Evolutionary conservation across 2,329 filamentous ascomycete genomes (phyloP), one percentile per base, ranked within the genome.

Genomic region (Diaporthe sp.): DNA sequence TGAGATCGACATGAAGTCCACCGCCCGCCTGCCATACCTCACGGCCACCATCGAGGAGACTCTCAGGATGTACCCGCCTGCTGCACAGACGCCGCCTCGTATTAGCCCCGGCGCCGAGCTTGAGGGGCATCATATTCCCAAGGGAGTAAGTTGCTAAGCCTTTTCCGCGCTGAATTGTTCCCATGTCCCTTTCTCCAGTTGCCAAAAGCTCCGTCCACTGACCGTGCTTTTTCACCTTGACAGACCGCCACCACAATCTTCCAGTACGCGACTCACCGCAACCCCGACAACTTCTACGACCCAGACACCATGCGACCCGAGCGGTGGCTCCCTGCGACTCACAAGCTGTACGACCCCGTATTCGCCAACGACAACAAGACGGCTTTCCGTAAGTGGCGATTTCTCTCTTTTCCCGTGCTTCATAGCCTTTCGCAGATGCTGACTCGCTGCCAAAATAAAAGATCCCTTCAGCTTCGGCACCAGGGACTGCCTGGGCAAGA

Each of bases 31-130:
- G 30, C 90, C 91, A 1, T 97, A 97, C 80, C 88, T 97, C 4
- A 88, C 92, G 77, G 88, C 88, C 78, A 91, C 95, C 40, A 93
- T 97, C 84, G 92, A 93, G 82, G 95, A 98, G 84, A 93, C 94
- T 0, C 91, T 98, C 81, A 94, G 95, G 66, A 42, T 74, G n/a
- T 74, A 25, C 58, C 73, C 71, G 0, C 61, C 77, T 13, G 61
- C 58, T 3, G 71, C 72, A 17, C 74, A 74, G 71, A 67, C 38
- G 8, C 57, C 74, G 8, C 50, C 71, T 1, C 57, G 71, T 4
- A 12, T 75, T 10, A 70, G 64, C 7, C 71, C 71, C 5, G 71
- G 74, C 10, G 71, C 66, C 0, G 57, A 69, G 6, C 35, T 74
- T n/a, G 30, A 67, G 19, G 73, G 73, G 12, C 19, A 72, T 12